Evolutionary conservation across 164 flowering plant species (phyloP).

Genomic region (Aristolochia californica): DNA sequence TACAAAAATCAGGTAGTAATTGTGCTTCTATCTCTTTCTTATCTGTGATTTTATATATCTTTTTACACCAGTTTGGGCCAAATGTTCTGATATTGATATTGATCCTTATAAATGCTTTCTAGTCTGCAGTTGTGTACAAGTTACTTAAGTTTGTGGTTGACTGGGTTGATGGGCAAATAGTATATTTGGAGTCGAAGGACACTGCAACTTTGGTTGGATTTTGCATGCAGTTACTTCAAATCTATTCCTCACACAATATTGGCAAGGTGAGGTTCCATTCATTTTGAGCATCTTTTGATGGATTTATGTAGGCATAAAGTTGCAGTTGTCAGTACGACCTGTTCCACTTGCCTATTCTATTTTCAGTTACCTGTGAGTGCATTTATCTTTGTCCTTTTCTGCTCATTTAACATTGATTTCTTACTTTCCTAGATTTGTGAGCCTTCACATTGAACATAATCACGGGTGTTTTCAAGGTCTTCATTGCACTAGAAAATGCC

Average conservation of each 20-base stretch:
- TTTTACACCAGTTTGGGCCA: neutral
- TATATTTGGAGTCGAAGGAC: conserved; percentile 70
- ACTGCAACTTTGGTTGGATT: conserved; percentile 62
- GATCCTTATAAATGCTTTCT: conserved; percentile 22
- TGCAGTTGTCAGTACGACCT: too few relatives aligned
- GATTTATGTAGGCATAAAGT: neutral
- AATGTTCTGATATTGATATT: conserved; percentile 1
- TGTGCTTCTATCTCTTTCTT: neutral
- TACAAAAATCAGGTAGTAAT: conserved; percentile 81
- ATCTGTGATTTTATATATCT: neutral
- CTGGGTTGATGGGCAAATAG: conserved; percentile 94
- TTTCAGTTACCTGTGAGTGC: too few relatives aligned
- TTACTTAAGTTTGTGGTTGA: conserved; percentile 81
- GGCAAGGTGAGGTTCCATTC: conserved; percentile 51
- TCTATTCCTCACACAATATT: conserved; percentile 87
- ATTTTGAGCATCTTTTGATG: neutral
- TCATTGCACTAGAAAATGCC: too few relatives aligned
- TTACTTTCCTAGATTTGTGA: too few relatives aligned
- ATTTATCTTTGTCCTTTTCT: too few relatives aligned
- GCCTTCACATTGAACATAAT: too few relatives aligned
- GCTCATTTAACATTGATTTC: too few relatives aligned
- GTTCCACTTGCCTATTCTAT: too few relatives aligned
- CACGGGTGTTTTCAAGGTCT: too few relatives aligned
- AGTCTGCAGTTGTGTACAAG: conserved; percentile 87
- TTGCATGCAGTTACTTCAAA: conserved; percentile 80